A percentile compares a stretch with the other conserved stretches of the same genome.
Conservation (phyloP, 148 eudicot species). For the Rhododendron ovatum region DNA sequence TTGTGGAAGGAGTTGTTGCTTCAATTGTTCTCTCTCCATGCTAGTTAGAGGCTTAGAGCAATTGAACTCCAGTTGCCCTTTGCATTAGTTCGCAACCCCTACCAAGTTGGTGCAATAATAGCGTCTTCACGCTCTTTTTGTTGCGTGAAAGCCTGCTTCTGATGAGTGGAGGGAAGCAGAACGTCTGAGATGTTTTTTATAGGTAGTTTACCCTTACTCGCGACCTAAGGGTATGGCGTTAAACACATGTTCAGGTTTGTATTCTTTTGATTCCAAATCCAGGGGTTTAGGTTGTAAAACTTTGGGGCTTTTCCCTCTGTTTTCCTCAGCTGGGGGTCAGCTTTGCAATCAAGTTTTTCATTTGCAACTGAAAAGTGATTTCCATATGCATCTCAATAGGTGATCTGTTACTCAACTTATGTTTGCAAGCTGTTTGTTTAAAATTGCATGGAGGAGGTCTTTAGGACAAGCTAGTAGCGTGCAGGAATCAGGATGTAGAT, state of each 20-base stretch:
- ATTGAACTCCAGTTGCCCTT: background rate
- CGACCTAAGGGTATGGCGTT: background rate
- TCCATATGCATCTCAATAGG: background rate
- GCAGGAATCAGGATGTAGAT: no score
- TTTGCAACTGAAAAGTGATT: background rate
- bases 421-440: background rate
- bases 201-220: background rate
- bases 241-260: background rate
- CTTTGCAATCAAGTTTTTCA: background rate
- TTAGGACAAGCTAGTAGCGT: background rate
- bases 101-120: background rate
- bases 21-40: background rate
- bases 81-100: background rate
- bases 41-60: background rate
- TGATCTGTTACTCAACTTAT: background rate
- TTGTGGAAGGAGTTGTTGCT: background rate
- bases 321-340: background rate
- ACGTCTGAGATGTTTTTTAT: background rate
- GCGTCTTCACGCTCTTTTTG: background rate
- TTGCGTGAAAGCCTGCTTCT: background rate
- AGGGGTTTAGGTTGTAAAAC: background rate
- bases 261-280: background rate
- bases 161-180: background rate
- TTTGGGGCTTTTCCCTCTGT: no score
- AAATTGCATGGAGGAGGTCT: background rate